Percentiles rank a stretch among this genome's conserved stretches.
phyloP scores from a whole-genome alignment of 2,329 filamentous ascomycete genomes.

The Sarocladium strictum region DNA sequence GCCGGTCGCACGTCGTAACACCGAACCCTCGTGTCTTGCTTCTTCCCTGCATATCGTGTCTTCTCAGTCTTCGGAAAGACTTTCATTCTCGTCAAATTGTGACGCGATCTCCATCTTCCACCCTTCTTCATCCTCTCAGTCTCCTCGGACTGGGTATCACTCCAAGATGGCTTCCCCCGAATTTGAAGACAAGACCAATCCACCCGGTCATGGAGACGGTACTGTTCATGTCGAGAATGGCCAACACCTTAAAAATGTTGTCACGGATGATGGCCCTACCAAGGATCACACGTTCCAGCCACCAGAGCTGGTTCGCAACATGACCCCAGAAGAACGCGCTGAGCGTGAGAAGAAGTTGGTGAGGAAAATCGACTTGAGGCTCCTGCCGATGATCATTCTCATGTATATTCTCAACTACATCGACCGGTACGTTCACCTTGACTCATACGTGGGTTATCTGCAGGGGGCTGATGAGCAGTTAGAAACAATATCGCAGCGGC shows the following conservation, averaged over 20 bases:
- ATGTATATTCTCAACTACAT: not conserved
- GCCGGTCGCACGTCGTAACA: not conserved
- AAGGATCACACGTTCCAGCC: conserved; percentile 15
- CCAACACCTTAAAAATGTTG: not conserved
- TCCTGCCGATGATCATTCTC: not conserved
- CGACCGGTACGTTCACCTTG: not conserved
- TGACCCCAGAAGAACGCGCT: not conserved
- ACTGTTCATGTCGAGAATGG: not conserved
- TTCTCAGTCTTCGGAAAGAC: not conserved
- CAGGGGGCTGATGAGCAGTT: too few relatives aligned
- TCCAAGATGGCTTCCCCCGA: not conserved
- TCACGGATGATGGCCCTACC: not conserved
- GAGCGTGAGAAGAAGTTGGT: not conserved
- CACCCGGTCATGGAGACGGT: not conserved
- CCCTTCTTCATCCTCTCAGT: too few relatives aligned
- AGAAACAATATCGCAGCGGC: not conserved
- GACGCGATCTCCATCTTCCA: not conserved
- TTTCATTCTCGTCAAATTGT: not conserved
- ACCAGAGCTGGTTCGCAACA: conserved; percentile 25
- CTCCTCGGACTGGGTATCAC: not conserved
- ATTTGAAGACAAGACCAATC: not conserved
- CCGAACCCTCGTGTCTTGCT: not conserved
- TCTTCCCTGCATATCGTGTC: not conserved
- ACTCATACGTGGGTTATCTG: not conserved
- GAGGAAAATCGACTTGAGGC: not conserved